Percentiles rank a stretch among this genome's conserved stretches.
Conservation (phyloP, 306 rosid genomes). For the Aeschynomene evenia region DNA sequence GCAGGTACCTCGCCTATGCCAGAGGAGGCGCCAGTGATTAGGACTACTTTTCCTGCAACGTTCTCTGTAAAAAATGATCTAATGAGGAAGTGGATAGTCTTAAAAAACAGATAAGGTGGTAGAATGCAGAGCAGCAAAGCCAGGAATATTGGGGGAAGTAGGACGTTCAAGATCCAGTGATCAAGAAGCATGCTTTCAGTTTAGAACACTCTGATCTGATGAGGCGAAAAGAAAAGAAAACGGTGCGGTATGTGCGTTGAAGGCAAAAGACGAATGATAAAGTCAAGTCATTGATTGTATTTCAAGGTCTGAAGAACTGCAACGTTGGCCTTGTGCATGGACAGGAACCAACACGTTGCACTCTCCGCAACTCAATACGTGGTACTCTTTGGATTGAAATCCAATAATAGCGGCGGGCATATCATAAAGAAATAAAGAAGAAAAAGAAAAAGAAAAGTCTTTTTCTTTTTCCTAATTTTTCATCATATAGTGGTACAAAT, state of each 20-base stretch:
- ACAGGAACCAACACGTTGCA: constrained; percentile 26
- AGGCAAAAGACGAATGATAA: background rate
- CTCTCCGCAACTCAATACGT: background rate
- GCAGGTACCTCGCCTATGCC: constrained; percentile 58
- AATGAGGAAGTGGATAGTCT: constrained; percentile 5
- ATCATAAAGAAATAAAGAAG: too few relatives aligned
- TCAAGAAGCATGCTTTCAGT: constrained; percentile 34
- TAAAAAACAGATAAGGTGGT: constrained; percentile 38
- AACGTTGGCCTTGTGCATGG: constrained; percentile 27
- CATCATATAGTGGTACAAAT: background rate
- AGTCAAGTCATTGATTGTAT: background rate
- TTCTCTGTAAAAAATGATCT: constrained; percentile 31
- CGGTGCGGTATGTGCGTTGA: background rate
- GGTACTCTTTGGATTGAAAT: background rate
- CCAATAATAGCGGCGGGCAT: too few relatives aligned
- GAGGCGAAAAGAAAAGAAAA: background rate
- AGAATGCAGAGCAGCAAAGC: constrained; percentile 22
- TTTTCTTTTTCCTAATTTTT: too few relatives aligned
- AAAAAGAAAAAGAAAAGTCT: too few relatives aligned
- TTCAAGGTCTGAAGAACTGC: background rate
- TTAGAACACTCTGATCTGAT: background rate
- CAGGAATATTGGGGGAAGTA: constrained; percentile 33
- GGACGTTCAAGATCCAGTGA: constrained; percentile 33
- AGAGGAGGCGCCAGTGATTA: constrained; percentile 59
- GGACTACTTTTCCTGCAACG: constrained; percentile 61